Base-by-base conservation (phyloP, 306 rosid genomes). In the Malus orientalis region DNA sequence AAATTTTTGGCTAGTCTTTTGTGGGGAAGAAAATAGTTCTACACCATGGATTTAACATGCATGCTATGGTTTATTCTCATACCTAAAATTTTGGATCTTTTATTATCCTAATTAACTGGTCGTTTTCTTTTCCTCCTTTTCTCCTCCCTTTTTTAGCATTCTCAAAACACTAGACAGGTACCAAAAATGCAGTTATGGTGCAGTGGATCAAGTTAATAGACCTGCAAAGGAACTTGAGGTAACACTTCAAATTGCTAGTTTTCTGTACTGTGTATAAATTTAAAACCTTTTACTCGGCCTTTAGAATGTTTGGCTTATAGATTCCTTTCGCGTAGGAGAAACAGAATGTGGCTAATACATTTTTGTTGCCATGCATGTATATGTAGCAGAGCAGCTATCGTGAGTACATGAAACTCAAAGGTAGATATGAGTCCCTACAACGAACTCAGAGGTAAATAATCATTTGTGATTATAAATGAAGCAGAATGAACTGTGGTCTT, bases 141-240 rank as follows among this genome's bases (percentile, higher is more conserved):
- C 53, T 8, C 62, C 36, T 27, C 33, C 8, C 15, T 11, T 27
- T 14, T 29, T 68, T 45, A 88, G 88, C 80, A 83, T 86, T 76
- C 86, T 83, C 69, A 86, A 84, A 83, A 83, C 95, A 11, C 88
- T 81, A 2, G 83, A 86, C 22, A 85, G 92, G 89, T 93, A 93
- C 85, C 98, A 93, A 80, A 95, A 92, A 62, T 92, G 99, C 76
- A 95, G 97, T 71, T 95, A 92, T 85, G 97, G 97, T 71, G 90
- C 93, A n/a, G 89, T 92, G 32, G 99, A 49, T 15, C 55, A 95
- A 84, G 91, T 90, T 66, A 86, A 80, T 83, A 89, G 77, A 79
- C 97, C 97, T 32, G 85, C 87, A 83, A 92, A 89, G 84, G 99
- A 95, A 74, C 96, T 95, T 58, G 99, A 95, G 99, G 99, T 95